These are phyloP conservation scores for Gautieria morchelliformis DNA, from an alignment of 768 basidiomycete species.

Conservation along the genomic window DNA sequence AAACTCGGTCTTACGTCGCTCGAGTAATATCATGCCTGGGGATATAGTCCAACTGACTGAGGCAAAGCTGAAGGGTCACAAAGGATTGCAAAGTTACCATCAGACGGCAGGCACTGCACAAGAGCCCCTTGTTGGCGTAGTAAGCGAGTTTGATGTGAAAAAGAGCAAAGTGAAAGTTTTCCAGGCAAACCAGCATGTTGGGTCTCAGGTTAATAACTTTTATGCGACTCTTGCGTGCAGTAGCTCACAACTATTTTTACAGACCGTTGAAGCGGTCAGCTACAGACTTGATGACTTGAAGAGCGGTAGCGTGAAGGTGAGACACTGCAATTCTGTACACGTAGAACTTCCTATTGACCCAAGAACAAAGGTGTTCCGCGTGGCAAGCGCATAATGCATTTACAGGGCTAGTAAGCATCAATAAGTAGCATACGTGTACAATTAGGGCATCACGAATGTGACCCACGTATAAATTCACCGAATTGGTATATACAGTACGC, in stretches of 20 bases:
- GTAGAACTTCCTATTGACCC: background rate
- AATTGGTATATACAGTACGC: background rate
- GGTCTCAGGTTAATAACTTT: slow-evolving; percentile 55
- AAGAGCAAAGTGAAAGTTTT: slow-evolving; percentile 79
- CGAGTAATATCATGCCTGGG: slow-evolving; percentile 78
- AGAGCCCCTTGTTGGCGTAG: slow-evolving; percentile 60
- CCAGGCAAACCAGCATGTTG: slow-evolving; percentile 81
- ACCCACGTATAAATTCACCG: background rate
- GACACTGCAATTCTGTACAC: slow-evolving; percentile 3
- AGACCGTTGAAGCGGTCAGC: slow-evolving; percentile 69
- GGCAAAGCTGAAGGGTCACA: slow-evolving; percentile 71
- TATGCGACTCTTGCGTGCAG: slow-evolving; percentile 14
- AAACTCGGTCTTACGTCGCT: slow-evolving; percentile 54
- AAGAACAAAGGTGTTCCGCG: slow-evolving; percentile 27
- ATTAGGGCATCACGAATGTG: background rate
- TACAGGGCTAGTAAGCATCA: background rate
- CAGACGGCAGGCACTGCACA: slow-evolving; percentile 45
- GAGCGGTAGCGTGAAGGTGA: slow-evolving; percentile 71
- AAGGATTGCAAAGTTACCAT: slow-evolving; percentile 67
- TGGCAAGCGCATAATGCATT: slow-evolving; percentile 27
- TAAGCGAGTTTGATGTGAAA: slow-evolving; percentile 77
- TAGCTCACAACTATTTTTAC: slow-evolving; percentile 21
- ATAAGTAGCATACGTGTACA: background rate
- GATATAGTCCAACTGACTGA: slow-evolving; percentile 71
- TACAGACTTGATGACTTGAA: slow-evolving; percentile 87